Evolutionary conservation across 495 filamentous ascomycete genomes (phyloP), one percentile per base, ranked within the genome.

Genomic region (Patellaria atrata): DNA sequence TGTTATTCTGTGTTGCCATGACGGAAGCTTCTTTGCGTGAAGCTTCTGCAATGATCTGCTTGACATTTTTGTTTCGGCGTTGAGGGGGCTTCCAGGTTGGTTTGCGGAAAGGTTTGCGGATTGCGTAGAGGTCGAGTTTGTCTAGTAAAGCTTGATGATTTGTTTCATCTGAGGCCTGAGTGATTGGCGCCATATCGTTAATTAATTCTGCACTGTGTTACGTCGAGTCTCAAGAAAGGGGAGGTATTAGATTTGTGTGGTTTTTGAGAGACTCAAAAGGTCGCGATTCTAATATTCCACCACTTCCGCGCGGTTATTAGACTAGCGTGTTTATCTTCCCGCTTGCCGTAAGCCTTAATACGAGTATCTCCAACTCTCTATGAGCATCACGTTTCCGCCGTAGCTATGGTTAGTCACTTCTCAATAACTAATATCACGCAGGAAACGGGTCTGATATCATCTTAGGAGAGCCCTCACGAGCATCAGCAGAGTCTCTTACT

Each of bases 11-110:
- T 0, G 82, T 89, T 6, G 67, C 62, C 44, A 84, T 64, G 11
- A 79, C 70, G 3, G 78, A 80, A 5, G 81, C 79, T 61, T 87
- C 77, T 53, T 84, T 85, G 23, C 83, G 74, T 15, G 78, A 67
- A 18, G 76, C 82, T 45, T 97, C 89, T n/a, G 82, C 75, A 41
- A 97, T 67, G 39, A 96, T 84, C 52, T 92, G 82, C 58, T 96
- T 96, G 58, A 96, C 76, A 51, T 91, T 94, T 63, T 94, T 94
- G 66, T 94, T 96, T 55, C 89, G 83, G 10, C 89, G 83, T 56
- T 84, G 79, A 37, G 86, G 79, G 12, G 91, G 80, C 42, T 77
- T 82, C 87, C 87, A 97, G 51, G 74, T 57, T 0, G 77, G 62
- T 51, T 83, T 92, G 44, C 89, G 84, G 65, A 91, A 96, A 36